phyloP scores from a whole-genome alignment of 495 filamentous ascomycete genomes.

The Immersiella caudata region DNA sequence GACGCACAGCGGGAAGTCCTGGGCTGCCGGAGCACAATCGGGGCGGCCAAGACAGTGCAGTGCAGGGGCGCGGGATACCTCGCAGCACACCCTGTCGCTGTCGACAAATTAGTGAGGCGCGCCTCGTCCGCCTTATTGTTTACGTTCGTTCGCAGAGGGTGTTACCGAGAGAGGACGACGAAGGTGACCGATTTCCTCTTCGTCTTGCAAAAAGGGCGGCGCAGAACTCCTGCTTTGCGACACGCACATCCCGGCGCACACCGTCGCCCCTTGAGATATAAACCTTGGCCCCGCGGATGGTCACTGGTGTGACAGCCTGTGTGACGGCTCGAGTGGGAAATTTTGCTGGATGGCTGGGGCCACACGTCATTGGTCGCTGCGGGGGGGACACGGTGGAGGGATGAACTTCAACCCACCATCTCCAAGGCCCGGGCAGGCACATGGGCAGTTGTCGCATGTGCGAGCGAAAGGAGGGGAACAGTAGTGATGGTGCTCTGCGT shows the following conservation, averaged over 20 bases:
- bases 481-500: not conserved
- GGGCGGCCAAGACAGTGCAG: slow-evolving; percentile 12
- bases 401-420: slow-evolving; percentile 20
- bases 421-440: slow-evolving; percentile 16
- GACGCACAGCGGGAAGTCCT: slow-evolving; percentile 29
- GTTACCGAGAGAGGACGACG: not conserved
- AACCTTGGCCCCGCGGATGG: slow-evolving; percentile 2
- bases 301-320: slow-evolving; percentile 20
- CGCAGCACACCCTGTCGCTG: slow-evolving; percentile 16
- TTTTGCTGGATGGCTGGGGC: slow-evolving; percentile 50
- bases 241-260: not conserved
- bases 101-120: not conserved
- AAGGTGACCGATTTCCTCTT: not conserved
- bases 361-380: slow-evolving; percentile 42
- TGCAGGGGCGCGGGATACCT: slow-evolving; percentile 28
- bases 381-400: slow-evolving; percentile 24
- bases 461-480: not conserved
- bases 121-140: not conserved
- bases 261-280: not conserved
- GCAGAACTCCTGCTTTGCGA: not conserved
- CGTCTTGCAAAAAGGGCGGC: not conserved
- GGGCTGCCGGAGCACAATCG: slow-evolving; percentile 17
- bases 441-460: slow-evolving; percentile 13
- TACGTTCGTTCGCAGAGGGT: too few species aligned
- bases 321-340: slow-evolving; percentile 13